A percentile compares a stretch with the other conserved stretches of the same genome.
phyloP scores from a whole-genome alignment of 768 basidiomycete species.

The Russula brevipes region DNA sequence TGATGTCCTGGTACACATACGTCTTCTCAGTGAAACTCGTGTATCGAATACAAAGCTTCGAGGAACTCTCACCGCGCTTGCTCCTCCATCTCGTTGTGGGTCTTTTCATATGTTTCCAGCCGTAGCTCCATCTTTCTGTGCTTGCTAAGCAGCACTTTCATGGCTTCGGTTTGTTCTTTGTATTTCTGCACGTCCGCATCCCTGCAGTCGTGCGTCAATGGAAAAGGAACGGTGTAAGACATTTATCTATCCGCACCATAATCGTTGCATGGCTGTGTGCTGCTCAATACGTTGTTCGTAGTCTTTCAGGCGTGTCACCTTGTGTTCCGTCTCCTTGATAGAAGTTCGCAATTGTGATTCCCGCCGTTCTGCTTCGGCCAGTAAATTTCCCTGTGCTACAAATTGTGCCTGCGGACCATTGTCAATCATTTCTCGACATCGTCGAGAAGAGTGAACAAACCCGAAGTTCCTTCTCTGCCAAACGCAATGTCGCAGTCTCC shows the following conservation, averaged over 20 bases:
- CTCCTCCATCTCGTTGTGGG: conserved; percentile 51
- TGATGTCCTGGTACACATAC: conserved; percentile 38
- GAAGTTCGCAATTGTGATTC: conserved; percentile 72
- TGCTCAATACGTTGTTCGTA: conserved; percentile 88
- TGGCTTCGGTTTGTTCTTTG: conserved; percentile 56
- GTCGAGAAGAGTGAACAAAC: conserved; percentile 35
- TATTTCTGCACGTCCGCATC: conserved; percentile 69
- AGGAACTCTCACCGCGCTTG: conserved; percentile 48
- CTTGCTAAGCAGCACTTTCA: conserved; percentile 50
- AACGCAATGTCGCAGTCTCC: conserved; percentile 64
- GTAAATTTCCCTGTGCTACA: conserved; percentile 59
- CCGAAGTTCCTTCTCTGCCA: conserved; percentile 64
- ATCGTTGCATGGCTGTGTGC: conserved; percentile 63
- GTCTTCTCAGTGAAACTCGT: conserved; percentile 3
- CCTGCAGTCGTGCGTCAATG: conserved; percentile 39
- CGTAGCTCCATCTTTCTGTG: conserved; percentile 64
- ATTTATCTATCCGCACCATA: conserved; percentile 50
- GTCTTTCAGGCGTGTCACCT: conserved; percentile 73
- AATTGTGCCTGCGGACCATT: conserved; percentile 50
- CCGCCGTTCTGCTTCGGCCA: conserved; percentile 63
- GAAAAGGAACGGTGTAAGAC: background rate
- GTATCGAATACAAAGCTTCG: background rate
- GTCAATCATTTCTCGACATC: conserved; percentile 1
- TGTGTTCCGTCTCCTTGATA: conserved; percentile 72
- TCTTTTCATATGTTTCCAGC: conserved; percentile 52